Conservation (phyloP, 495 filamentous ascomycete genomes). For the Stereocaulon alpinum region DNA sequence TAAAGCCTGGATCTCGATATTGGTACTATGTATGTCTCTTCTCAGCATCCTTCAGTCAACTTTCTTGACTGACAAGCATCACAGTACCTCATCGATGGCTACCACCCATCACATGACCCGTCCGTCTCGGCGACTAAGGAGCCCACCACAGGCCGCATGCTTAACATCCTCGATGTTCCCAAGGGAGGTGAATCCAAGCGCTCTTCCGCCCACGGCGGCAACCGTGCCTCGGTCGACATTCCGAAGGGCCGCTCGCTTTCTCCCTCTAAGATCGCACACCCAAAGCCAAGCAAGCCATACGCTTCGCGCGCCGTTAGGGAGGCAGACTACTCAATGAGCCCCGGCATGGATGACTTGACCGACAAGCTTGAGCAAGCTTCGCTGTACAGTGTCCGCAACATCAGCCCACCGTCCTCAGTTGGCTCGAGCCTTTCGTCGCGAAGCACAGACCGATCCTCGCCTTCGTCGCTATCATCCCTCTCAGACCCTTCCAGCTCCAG, state of each 20-base stretch:
- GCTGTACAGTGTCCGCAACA: conserved; percentile 52
- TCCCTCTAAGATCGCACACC: conserved; percentile 78
- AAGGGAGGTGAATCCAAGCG: conserved; percentile 21
- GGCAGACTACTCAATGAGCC: conserved; percentile 57
- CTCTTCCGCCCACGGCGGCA: conserved; percentile 13
- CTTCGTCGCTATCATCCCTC: conserved; percentile 60
- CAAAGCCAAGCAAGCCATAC: conserved; percentile 79
- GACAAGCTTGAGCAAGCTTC: conserved; percentile 60
- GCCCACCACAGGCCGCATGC: conserved; percentile 89
- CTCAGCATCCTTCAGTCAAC: neutral
- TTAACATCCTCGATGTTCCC: conserved; percentile 70
- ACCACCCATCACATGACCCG: conserved; percentile 97
- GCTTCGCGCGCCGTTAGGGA: conserved; percentile 77
- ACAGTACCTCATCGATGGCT: conserved; percentile 95
- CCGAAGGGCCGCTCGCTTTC: conserved; percentile 80
- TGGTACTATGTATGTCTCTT: conserved; percentile 78
- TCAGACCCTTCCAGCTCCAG: conserved; percentile 55
- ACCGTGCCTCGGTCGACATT: conserved; percentile 41
- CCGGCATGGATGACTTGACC: conserved; percentile 59
- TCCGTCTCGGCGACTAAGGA: conserved; percentile 81
- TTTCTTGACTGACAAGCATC: neutral
- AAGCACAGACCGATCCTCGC: conserved; percentile 59
- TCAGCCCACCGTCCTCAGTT: conserved; percentile 59
- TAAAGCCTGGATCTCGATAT: conserved; percentile 81
- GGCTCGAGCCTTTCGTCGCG: conserved; percentile 68